Evolutionary conservation across 179 eudicot genomes (phyloP).

Genomic region (Nepenthes alata): DNA sequence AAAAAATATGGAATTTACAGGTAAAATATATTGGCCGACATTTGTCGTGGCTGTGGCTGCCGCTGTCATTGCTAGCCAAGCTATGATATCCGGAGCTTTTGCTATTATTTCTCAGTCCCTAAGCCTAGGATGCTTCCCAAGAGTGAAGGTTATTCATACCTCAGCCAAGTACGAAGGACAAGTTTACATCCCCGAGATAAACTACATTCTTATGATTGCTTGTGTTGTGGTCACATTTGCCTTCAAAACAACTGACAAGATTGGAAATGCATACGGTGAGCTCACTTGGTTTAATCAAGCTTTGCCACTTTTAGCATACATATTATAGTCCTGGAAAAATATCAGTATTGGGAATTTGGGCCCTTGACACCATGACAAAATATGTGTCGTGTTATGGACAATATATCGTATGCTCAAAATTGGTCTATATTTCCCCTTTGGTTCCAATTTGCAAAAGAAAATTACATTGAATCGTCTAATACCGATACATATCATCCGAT

Average conservation of each 20-base stretch:
- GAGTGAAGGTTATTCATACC: background rate
- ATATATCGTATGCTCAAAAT: too few relatives aligned
- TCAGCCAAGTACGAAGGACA: background rate
- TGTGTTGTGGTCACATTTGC: slow-evolving; percentile 3
- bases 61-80: slow-evolving; percentile 4
- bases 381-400: too few relatives aligned
- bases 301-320: too few relatives aligned
- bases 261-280: slow-evolving; percentile 7
- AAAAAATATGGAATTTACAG: background rate
- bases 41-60: slow-evolving; percentile 5
- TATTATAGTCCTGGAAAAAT: too few relatives aligned
- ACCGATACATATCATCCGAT: too few relatives aligned
- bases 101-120: slow-evolving; percentile 4
- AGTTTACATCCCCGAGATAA: slow-evolving; percentile 1
- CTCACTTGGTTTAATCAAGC: background rate
- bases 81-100: slow-evolving; percentile 3
- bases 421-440: too few relatives aligned
- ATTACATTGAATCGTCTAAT: too few relatives aligned
- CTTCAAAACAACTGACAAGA: background rate
- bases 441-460: too few relatives aligned
- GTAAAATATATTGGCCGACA: slow-evolving; percentile 3
- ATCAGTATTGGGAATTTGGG: too few relatives aligned
- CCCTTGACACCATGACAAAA: too few relatives aligned
- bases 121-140: background rate
- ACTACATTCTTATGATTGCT: slow-evolving; percentile 4